phyloP scores from a whole-genome alignment of 768 basidiomycete genomes.

The Agaricus blazei region DNA sequence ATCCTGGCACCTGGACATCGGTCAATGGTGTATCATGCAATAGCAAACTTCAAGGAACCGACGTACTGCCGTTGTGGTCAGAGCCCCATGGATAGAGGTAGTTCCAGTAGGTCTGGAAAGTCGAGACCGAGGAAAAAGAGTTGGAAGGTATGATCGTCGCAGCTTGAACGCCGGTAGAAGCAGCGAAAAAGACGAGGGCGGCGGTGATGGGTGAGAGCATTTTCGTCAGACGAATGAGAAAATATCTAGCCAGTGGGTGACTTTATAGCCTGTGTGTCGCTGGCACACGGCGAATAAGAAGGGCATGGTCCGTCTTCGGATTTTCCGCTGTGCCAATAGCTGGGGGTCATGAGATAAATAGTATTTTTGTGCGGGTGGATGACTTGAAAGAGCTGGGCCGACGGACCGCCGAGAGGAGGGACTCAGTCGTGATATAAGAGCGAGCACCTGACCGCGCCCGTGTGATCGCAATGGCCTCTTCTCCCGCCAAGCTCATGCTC shows the following conservation, averaged over 20 bases:
- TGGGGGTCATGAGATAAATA: not conserved
- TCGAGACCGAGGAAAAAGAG: slow-evolving; percentile 33
- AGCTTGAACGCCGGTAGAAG: slow-evolving; percentile 13
- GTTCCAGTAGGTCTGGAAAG: slow-evolving; percentile 34
- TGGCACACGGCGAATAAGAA: not conserved
- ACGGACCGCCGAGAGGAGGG: not conserved
- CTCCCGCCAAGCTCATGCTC: not conserved
- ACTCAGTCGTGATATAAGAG: not conserved
- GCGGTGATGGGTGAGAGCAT: slow-evolving; percentile 1
- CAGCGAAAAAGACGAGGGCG: slow-evolving; percentile 11
- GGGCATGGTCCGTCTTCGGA: slow-evolving; percentile 2
- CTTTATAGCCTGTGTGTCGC: not conserved
- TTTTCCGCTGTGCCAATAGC: not conserved
- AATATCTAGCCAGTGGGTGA: not conserved
- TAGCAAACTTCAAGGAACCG: not conserved
- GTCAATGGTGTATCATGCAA: not conserved
- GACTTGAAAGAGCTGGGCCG: not conserved
- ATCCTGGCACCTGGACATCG: slow-evolving; percentile 31
- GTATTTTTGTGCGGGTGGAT: not conserved
- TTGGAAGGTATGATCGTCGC: slow-evolving; percentile 35
- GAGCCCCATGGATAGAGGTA: slow-evolving; percentile 45
- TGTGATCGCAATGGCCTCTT: too few relatives aligned
- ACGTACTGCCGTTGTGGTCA: slow-evolving; percentile 40
- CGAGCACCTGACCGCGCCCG: too few relatives aligned
- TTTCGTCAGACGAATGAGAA: not conserved